Conservation (phyloP, 164 flowering plant species). For the Piper betle region DNA sequence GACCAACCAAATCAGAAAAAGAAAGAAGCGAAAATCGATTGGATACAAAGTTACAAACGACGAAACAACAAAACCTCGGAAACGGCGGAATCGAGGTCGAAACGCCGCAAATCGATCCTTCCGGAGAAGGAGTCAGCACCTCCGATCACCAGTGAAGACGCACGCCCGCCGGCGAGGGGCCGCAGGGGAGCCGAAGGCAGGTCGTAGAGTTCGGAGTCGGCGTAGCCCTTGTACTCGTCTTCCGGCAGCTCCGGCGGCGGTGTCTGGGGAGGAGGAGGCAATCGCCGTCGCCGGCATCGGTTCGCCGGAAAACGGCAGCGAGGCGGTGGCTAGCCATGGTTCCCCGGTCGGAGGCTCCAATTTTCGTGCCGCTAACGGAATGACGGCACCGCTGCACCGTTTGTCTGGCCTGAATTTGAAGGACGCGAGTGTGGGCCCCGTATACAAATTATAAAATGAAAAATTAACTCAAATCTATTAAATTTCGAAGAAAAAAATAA, state of each 20-base stretch:
- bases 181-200: slow-evolving; percentile 49
- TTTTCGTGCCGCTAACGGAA: neutral
- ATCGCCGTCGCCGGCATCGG: slow-evolving; percentile 28
- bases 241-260: slow-evolving; percentile 56
- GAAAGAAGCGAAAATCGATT: neutral
- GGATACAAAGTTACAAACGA: neutral
- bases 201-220: slow-evolving; percentile 89
- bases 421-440: too few species aligned
- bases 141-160: slow-evolving; percentile 15
- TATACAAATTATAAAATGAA: too few species aligned
- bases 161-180: slow-evolving; percentile 10
- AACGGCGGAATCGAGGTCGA: slow-evolving; percentile 48
- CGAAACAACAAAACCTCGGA: slow-evolving; percentile 23
- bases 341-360: too few species aligned
- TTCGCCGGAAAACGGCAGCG: slow-evolving; percentile 44
- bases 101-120: slow-evolving; percentile 25
- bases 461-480: too few species aligned
- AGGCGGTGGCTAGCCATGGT: slow-evolving; percentile 39
- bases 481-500: too few species aligned
- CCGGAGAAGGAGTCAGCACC: slow-evolving; percentile 25
- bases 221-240: slow-evolving; percentile 60
- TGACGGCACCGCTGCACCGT: neutral
- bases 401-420: too few species aligned
- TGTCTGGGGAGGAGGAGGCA: slow-evolving; percentile 42
- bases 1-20: neutral